A percentile compares a stretch with the other conserved stretches of the same genome.
Conservation (phyloP, 2,329 filamentous ascomycete genomes). For the Basipetospora chlamydospora region DNA sequence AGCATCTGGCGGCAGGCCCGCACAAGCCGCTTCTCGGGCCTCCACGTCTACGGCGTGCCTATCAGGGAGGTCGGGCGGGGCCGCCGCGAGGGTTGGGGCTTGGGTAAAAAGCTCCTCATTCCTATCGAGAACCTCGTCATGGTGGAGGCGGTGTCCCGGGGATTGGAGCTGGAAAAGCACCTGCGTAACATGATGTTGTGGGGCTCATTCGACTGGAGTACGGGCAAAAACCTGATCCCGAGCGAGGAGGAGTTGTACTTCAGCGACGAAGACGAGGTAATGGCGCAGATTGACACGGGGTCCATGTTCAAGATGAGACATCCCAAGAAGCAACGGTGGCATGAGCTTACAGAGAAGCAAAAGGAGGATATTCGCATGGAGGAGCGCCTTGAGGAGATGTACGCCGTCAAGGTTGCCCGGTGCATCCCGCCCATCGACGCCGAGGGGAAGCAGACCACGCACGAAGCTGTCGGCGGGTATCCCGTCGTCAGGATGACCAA, state of each 20-base stretch:
- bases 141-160: slow-evolving; percentile 36
- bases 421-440: not conserved
- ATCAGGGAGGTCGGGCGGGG: slow-evolving; percentile 33
- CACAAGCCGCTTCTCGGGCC: slow-evolving; percentile 16
- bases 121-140: slow-evolving; percentile 45
- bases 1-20: no score
- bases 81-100: slow-evolving; percentile 43
- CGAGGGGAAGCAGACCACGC: not conserved
- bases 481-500: slow-evolving; percentile 5
- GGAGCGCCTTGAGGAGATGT: slow-evolving; percentile 13
- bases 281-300: slow-evolving; percentile 16
- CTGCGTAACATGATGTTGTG: slow-evolving; percentile 45
- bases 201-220: slow-evolving; percentile 43
- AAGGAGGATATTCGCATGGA: slow-evolving; percentile 19
- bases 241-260: slow-evolving; percentile 35
- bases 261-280: slow-evolving; percentile 21
- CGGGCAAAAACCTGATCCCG: slow-evolving; percentile 35
- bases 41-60: slow-evolving; percentile 37
- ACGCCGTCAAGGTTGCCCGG: slow-evolving; percentile 12
- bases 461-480: not conserved
- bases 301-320: slow-evolving; percentile 30
- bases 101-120: slow-evolving; percentile 28
- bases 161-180: slow-evolving; percentile 36
- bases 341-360: slow-evolving; percentile 19
- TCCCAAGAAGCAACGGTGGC: slow-evolving; percentile 28